Percentiles rank a stretch among this genome's conserved stretches.
phyloP scores from a whole-genome alignment of 176 grass and related monocot species.

The Calamus simplicifolius region DNA sequence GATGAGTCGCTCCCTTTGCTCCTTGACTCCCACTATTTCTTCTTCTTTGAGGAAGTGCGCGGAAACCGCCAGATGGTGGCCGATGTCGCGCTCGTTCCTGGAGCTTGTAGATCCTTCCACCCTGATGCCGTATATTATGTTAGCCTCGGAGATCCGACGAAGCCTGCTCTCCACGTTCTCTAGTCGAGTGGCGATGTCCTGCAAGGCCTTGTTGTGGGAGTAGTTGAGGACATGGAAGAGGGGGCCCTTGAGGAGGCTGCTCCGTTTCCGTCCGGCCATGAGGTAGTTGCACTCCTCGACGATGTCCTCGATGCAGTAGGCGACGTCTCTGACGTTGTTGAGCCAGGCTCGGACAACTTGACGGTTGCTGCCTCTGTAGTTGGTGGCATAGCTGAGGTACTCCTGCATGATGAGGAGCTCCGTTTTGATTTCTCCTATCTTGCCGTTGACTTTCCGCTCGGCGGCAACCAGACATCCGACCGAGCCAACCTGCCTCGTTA shows the following conservation, averaged over 20 bases:
- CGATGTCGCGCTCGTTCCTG: too few species aligned
- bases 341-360: constrained; percentile 16
- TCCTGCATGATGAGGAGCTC: constrained; percentile 31
- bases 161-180: neutral
- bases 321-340: constrained; percentile 13
- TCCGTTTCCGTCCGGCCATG: constrained; percentile 1
- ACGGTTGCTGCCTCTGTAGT: neutral
- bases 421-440: constrained; percentile 16
- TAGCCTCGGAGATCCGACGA: neutral
- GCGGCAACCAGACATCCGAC: too few species aligned
- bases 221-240: constrained; percentile 12
- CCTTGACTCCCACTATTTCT: constrained; percentile 35
- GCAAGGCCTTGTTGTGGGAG: neutral
- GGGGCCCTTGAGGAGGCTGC: neutral
- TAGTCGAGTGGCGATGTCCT: neutral
- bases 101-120: neutral
- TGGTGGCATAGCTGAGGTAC: constrained; percentile 13
- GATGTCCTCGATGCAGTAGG: constrained; percentile 31
- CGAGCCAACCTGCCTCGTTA: too few species aligned
- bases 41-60: constrained; percentile 27
- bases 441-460: neutral
- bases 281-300: constrained; percentile 28
- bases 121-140: neutral
- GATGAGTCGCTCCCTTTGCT: constrained; percentile 15
- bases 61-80: neutral